Percentiles rank a stretch among this genome's conserved stretches.
phyloP scores from a whole-genome alignment of 1,284 basidiomycete species.

The Trametes pubescens region DNA sequence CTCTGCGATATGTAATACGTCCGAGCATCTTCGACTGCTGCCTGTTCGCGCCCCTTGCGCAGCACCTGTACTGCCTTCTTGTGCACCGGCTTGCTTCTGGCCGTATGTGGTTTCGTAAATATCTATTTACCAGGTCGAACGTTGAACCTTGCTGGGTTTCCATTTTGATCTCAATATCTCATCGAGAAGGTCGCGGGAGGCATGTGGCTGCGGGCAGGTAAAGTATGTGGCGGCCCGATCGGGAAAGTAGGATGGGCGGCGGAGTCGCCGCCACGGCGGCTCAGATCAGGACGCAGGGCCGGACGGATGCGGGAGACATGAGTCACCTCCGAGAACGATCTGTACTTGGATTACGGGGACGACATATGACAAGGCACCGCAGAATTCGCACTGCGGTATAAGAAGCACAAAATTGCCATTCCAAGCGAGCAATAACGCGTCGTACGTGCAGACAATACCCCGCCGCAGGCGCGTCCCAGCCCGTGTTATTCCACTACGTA shows the following conservation, averaged over 20 bases:
- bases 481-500: conserved; percentile 18
- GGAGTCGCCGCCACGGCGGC: not conserved
- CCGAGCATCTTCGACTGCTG: conserved; percentile 23
- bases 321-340: conserved; percentile 18
- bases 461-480: conserved; percentile 18
- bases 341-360: conserved; percentile 13
- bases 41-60: conserved; percentile 20
- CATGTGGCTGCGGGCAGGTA: conserved; percentile 17
- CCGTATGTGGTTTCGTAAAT: conserved; percentile 29
- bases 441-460: conserved; percentile 6
- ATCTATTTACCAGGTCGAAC: conserved; percentile 22
- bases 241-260: conserved; percentile 22
- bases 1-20: conserved; percentile 26
- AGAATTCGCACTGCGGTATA: conserved; percentile 28
- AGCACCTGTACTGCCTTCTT: conserved; percentile 23
- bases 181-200: conserved; percentile 10
- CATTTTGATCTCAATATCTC: conserved; percentile 29
- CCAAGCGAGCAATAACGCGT: conserved; percentile 18
- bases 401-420: conserved; percentile 15
- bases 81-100: conserved; percentile 21
- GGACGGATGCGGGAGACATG: conserved; percentile 18
- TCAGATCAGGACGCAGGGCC: conserved; percentile 15
- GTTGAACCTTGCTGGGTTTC: conserved; percentile 23
- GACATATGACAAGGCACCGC: conserved; percentile 29
- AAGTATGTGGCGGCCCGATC: conserved; percentile 12